Conservation (phyloP, 305 asterid genomes). For the Ilex paraguariensis region DNA sequence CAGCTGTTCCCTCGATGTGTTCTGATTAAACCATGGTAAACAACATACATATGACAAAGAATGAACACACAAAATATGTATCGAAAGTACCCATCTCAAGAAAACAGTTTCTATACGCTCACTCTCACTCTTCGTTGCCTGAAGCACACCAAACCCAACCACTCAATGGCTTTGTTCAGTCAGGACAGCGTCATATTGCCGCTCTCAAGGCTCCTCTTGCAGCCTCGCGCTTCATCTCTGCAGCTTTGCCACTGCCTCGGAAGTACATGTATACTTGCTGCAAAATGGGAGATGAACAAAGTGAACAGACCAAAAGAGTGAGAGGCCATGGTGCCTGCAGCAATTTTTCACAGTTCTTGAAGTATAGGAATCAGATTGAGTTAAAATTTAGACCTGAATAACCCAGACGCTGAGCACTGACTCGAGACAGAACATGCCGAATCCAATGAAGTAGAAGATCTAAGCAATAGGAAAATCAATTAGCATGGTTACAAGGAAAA, state of each 20-base stretch:
- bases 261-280: conserved; percentile 96
- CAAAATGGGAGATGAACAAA: conserved; percentile 7
- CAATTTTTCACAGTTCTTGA: too few relatives aligned
- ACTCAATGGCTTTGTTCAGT: not conserved
- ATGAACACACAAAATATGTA: too few relatives aligned
- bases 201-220: conserved; percentile 74
- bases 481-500: conserved; percentile 1
- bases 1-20: too few relatives aligned
- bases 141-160: too few relatives aligned
- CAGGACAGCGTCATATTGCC: conserved; percentile 29
- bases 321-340: too few relatives aligned
- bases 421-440: conserved; percentile 81
- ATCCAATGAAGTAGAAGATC: conserved; percentile 93
- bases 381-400: conserved; percentile 54
- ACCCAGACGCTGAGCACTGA: conserved; percentile 82
- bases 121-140: too few relatives aligned
- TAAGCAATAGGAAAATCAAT: conserved; percentile 14
- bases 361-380: not conserved
- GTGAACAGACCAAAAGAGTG: too few relatives aligned
- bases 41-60: too few relatives aligned
- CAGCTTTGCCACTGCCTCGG: conserved; percentile 90
- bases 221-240: conserved; percentile 69
- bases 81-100: too few relatives aligned
- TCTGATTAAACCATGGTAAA: too few relatives aligned
- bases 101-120: too few relatives aligned